Evolutionary conservation across 2,329 filamentous ascomycete species (phyloP).

Genomic region (Aspergillus transmontanensis): DNA sequence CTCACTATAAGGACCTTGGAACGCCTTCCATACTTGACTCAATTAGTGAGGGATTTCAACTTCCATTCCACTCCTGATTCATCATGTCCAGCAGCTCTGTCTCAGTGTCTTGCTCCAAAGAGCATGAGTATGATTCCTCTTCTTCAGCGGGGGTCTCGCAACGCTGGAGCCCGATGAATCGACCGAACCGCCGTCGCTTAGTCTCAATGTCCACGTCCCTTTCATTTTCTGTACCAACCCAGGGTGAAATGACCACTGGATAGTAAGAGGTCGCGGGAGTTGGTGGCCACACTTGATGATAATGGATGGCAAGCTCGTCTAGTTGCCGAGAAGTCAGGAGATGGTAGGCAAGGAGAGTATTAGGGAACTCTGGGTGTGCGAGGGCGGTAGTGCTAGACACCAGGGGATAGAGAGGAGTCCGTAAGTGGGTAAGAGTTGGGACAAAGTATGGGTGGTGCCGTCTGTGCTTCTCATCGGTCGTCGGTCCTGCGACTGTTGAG

Average conservation of each 20-base stretch:
- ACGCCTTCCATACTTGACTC: neutral
- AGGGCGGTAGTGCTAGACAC: slow-evolving; percentile 39
- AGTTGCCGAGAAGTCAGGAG: slow-evolving; percentile 44
- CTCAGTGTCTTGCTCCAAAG: slow-evolving; percentile 9
- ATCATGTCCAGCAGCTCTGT: slow-evolving; percentile 24
- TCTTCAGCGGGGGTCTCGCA: slow-evolving; percentile 33
- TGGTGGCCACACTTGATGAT: slow-evolving; percentile 45
- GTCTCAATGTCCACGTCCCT: slow-evolving; percentile 33
- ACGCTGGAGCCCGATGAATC: slow-evolving; percentile 46
- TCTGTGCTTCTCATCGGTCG: neutral
- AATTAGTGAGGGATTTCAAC: neutral
- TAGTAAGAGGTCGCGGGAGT: slow-evolving; percentile 35
- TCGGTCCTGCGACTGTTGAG: neutral
- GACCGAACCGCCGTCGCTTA: slow-evolving; percentile 45
- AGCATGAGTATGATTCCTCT: neutral
- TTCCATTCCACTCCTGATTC: slow-evolving; percentile 33
- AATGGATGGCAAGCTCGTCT: slow-evolving; percentile 45
- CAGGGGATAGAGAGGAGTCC: slow-evolving; percentile 36
- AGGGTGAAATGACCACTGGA: slow-evolving; percentile 33
- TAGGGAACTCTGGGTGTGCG: slow-evolving; percentile 43
- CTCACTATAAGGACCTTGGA: neutral
- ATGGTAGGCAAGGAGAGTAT: slow-evolving; percentile 41
- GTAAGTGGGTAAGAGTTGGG: slow-evolving; percentile 31
- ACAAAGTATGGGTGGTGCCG: slow-evolving; percentile 15
- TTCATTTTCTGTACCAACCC: slow-evolving; percentile 30